These are phyloP conservation scores for Eucalyptus grandis DNA, from an alignment of 345 rosid species.

Conservation along the genomic window DNA sequence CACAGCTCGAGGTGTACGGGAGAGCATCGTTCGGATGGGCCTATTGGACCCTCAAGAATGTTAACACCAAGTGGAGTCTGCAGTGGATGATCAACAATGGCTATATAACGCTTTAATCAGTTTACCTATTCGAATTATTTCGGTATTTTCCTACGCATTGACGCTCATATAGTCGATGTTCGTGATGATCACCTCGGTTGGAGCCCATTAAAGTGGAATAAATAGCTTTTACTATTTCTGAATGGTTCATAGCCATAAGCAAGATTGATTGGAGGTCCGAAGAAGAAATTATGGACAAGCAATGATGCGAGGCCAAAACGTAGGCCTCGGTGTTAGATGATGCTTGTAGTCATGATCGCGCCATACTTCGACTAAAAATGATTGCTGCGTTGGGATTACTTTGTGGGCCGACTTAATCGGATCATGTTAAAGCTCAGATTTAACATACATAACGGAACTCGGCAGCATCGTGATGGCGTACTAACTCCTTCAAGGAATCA, in stretches of 20 bases:
- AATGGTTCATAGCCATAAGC: neutral
- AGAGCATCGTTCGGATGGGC: slow-evolving; percentile 64
- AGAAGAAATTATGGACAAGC: neutral
- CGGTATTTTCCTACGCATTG: neutral
- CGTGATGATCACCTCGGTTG: neutral
- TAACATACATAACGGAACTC: neutral
- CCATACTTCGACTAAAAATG: neutral
- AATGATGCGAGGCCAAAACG: neutral
- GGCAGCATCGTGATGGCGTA: neutral
- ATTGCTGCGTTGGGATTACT: neutral
- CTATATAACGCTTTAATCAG: slow-evolving; percentile 22
- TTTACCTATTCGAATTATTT: neutral
- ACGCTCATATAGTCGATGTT: neutral
- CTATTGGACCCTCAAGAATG: slow-evolving; percentile 50
- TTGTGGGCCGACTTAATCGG: neutral
- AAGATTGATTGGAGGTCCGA: neutral
- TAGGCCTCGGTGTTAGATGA: neutral
- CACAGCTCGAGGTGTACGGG: slow-evolving; percentile 38
- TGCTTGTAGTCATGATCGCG: neutral
- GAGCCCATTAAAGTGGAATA: neutral
- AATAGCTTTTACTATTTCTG: neutral
- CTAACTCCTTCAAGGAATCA: neutral
- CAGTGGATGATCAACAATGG: slow-evolving; percentile 60
- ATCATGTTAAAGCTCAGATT: neutral
- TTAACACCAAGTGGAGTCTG: slow-evolving; percentile 29